Percentiles rank a stretch among this genome's conserved stretches.
Evolutionary conservation across 345 rosid genomes (phyloP).

Genomic region (Ailanthus altissimus): DNA sequence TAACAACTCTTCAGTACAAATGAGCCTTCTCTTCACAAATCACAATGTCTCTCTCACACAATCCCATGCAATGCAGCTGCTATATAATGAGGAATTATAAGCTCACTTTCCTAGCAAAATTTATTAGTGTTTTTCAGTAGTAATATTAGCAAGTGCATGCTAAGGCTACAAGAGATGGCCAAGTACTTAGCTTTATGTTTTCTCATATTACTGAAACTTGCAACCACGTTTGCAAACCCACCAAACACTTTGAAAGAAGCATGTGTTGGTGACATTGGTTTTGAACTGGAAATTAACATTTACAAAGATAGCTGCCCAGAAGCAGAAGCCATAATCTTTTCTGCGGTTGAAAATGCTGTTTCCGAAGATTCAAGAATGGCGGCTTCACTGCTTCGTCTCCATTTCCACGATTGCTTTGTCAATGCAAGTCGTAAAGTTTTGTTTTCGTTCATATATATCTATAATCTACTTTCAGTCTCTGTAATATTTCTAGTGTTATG

Average conservation of each 20-base stretch:
- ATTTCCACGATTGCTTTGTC: constrained; percentile 81
- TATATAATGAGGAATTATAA: constrained; percentile 5
- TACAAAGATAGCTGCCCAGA: constrained; percentile 65
- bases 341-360: constrained; percentile 60
- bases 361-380: constrained; percentile 74
- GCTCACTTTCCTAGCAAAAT: neutral
- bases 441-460: neutral
- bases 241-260: constrained; percentile 39
- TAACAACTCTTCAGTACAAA: constrained; percentile 23
- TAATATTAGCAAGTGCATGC: neutral
- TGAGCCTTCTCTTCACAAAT: neutral
- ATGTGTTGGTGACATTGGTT: constrained; percentile 46
- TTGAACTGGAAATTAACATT: constrained; percentile 44
- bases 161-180: constrained; percentile 17
- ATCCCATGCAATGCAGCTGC: neutral
- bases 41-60: neutral
- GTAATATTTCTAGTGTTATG: neutral
- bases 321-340: constrained; percentile 60
- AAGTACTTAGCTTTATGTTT: constrained; percentile 15
- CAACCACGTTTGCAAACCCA: constrained; percentile 24
- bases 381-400: constrained; percentile 74
- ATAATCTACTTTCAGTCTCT: neutral
- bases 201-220: constrained; percentile 24
- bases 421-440: constrained; percentile 45
- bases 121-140: neutral